phyloP scores from a whole-genome alignment of 1,284 basidiomycete species.

The Cerioporus squamosus region DNA sequence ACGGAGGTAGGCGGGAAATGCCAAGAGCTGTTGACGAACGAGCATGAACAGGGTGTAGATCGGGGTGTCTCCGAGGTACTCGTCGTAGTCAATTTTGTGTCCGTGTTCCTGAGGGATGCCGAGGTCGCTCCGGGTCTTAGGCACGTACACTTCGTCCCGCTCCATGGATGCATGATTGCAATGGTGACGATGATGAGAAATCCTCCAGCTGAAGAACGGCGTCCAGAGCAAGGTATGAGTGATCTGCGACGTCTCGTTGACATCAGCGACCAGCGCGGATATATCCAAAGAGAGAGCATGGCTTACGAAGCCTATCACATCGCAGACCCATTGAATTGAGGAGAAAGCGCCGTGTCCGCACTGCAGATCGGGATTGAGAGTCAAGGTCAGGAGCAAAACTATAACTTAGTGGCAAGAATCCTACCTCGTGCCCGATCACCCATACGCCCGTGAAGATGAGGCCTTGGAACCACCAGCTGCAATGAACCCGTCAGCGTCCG shows the following conservation, averaged over 20 bases:
- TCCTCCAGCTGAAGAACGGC: slow-evolving; percentile 42
- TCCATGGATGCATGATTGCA: slow-evolving; percentile 45
- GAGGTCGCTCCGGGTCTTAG: slow-evolving; percentile 55
- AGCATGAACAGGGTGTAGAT: slow-evolving; percentile 57
- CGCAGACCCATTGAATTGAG: background rate
- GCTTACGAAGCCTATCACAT: background rate
- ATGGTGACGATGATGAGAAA: slow-evolving; percentile 43
- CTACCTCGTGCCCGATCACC: slow-evolving; percentile 4
- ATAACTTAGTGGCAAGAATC: too few species aligned
- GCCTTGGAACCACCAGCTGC: slow-evolving; percentile 55
- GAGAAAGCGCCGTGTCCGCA: slow-evolving; percentile 5
- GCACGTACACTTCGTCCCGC: slow-evolving; percentile 64
- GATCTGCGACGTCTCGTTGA: slow-evolving; percentile 10
- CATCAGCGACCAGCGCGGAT: too few species aligned
- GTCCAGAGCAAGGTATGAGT: slow-evolving; percentile 37
- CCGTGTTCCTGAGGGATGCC: slow-evolving; percentile 44
- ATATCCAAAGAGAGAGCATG: too few species aligned
- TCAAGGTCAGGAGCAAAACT: too few species aligned
- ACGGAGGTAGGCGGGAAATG: slow-evolving; percentile 73
- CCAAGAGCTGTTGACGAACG: slow-evolving; percentile 68
- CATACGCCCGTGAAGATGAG: slow-evolving; percentile 48
- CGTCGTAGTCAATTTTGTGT: slow-evolving; percentile 55
- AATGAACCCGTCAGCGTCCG: too few species aligned
- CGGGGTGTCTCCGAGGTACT: slow-evolving; percentile 60
- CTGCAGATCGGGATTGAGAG: background rate